Conservation (phyloP, 2,329 filamentous ascomycete genomes). For the Diplocarpon rosae region DNA sequence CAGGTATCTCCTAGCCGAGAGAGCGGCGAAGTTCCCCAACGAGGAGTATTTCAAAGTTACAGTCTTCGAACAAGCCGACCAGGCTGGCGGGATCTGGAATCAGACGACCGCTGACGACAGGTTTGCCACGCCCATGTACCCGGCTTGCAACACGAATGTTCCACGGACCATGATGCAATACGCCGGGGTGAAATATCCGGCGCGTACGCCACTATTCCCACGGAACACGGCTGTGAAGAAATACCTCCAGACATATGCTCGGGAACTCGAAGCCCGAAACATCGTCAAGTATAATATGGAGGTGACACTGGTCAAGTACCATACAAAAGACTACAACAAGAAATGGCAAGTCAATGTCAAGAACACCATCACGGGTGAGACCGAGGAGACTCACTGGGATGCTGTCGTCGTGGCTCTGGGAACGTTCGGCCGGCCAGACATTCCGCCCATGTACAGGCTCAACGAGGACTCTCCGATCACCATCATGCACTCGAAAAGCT, state of each 20-base stretch:
- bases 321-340: not conserved
- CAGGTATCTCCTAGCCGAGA: not conserved
- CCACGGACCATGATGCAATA: not conserved
- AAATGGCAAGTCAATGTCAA: not conserved
- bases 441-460: not conserved
- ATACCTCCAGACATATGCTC: not conserved
- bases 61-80: not conserved
- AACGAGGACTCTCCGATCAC: not conserved
- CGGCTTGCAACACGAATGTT: not conserved
- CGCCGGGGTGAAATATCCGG: not conserved
- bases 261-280: not conserved
- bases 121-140: conserved; percentile 1
- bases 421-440: not conserved
- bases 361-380: not conserved
- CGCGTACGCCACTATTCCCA: not conserved
- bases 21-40: not conserved
- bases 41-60: not conserved
- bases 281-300: not conserved
- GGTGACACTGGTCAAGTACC: not conserved
- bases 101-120: not conserved
- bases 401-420: conserved; percentile 1
- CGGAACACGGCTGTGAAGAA: not conserved
- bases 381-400: not conserved
- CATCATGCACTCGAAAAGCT: not conserved
- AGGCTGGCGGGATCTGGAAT: conserved; percentile 1